A percentile compares a stretch with the other conserved stretches of the same genome.
Conservation (phyloP, 352 stramenopile genomes). For the Phytophthora crassamura region DNA sequence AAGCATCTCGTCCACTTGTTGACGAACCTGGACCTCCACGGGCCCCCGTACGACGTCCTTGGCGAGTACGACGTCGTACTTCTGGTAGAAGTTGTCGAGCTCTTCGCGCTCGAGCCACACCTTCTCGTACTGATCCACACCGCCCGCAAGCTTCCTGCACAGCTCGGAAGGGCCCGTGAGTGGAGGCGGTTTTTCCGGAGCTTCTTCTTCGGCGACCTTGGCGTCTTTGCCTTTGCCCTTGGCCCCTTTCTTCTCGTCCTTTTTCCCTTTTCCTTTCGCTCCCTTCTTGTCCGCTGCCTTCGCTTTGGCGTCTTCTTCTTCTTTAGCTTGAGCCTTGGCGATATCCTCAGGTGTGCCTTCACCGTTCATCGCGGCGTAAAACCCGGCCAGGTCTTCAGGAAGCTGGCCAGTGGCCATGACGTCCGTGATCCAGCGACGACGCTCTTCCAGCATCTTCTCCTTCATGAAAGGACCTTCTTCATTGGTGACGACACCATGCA, state of each 20-base stretch:
- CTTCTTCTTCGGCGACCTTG: conserved; percentile 62
- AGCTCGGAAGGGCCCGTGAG: conserved; percentile 90
- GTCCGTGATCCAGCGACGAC: conserved; percentile 94
- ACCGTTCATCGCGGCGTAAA: conserved; percentile 75
- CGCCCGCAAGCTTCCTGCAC: conserved; percentile 72
- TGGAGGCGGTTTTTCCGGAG: conserved; percentile 81
- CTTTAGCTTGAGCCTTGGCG: conserved; percentile 67
- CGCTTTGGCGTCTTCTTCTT: conserved; percentile 52
- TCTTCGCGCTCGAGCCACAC: conserved; percentile 92
- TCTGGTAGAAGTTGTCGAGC: conserved; percentile 93
- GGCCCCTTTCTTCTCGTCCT: conserved; percentile 63
- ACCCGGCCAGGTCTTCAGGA: conserved; percentile 91
- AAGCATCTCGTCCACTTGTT: conserved; percentile 95
- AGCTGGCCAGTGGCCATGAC: conserved; percentile 86
- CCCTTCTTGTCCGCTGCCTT: conserved; percentile 57
- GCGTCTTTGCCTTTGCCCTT: conserved; percentile 70
- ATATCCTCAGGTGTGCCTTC: conserved; percentile 38
- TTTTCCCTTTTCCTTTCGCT: conserved; percentile 56
- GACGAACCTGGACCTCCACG: conserved; percentile 86
- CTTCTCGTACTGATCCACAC: conserved; percentile 77
- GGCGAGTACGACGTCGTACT: conserved; percentile 92
- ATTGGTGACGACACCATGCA: conserved; percentile 79
- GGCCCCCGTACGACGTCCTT: conserved; percentile 91
- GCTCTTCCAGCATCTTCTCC: conserved; percentile 91
- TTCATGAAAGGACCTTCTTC: conserved; percentile 95